Percentiles rank a stretch among this genome's conserved stretches.
These are phyloP conservation scores for Candida vartiovaarae DNA, from an alignment of 805 yeast species.

Conservation along the genomic window DNA sequence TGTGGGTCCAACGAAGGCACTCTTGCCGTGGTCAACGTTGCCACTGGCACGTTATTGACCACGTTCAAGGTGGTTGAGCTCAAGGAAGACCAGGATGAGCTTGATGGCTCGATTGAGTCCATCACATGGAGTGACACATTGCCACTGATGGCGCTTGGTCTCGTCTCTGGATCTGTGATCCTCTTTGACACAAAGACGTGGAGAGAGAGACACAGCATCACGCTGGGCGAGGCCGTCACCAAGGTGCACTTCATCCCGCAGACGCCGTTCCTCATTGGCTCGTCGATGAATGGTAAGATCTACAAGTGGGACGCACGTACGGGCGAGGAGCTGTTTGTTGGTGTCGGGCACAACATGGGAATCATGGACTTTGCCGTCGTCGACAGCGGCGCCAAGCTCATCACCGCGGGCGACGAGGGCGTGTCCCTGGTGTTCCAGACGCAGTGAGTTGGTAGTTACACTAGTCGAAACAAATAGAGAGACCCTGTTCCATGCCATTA, in stretches of 20 bases:
- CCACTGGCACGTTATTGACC: conserved; percentile 64
- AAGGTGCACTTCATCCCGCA: conserved; percentile 57
- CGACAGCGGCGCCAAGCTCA: conserved; percentile 57
- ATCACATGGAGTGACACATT: conserved; percentile 67
- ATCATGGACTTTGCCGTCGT: conserved; percentile 75
- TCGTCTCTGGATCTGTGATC: conserved; percentile 82
- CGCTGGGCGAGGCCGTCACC: conserved; percentile 78
- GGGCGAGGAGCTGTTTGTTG: conserved; percentile 68
- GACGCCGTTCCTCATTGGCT: conserved; percentile 55
- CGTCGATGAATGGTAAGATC: conserved; percentile 80
- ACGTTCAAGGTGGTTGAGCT: conserved; percentile 57
- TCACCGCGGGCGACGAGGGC: conserved; percentile 97
- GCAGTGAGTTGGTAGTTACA: background rate
- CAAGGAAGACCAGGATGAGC: conserved; percentile 47
- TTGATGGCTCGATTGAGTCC: conserved; percentile 70
- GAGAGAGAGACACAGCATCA: conserved; percentile 70
- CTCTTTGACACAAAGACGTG: conserved; percentile 80
- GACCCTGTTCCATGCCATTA: too few species aligned
- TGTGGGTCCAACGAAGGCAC: conserved; percentile 87
- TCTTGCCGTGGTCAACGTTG: conserved; percentile 68
- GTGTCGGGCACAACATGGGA: conserved; percentile 93
- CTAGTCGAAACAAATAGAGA: too few species aligned
- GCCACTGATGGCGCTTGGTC: conserved; percentile 74
- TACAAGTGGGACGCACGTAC: conserved; percentile 87
- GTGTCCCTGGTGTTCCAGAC: conserved; percentile 56